Conservation (phyloP, 768 basidiomycete genomes). For the Strobilomyces dryophilus region DNA sequence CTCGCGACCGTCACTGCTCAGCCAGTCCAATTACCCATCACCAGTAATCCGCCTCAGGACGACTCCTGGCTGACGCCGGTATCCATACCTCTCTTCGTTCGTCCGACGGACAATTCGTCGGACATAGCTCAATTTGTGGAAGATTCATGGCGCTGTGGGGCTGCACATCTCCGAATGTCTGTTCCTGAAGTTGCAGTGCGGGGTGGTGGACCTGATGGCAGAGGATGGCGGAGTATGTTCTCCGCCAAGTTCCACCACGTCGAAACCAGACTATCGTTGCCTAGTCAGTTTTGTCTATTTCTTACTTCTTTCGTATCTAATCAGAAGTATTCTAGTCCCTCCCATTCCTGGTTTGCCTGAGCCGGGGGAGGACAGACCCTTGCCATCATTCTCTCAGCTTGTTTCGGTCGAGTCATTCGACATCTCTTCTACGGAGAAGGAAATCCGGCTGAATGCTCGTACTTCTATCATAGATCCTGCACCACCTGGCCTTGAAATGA, state of each 20-base stretch:
- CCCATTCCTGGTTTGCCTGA: slow-evolving; percentile 60
- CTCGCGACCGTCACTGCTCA: slow-evolving; percentile 47
- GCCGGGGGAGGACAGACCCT: slow-evolving; percentile 46
- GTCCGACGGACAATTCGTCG: slow-evolving; percentile 50
- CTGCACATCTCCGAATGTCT: slow-evolving; percentile 40
- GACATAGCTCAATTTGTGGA: slow-evolving; percentile 47
- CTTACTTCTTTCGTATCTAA: neutral
- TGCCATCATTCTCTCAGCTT: slow-evolving; percentile 56
- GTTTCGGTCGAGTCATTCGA: slow-evolving; percentile 57
- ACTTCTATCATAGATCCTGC: slow-evolving; percentile 59
- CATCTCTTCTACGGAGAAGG: slow-evolving; percentile 33
- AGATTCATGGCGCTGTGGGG: slow-evolving; percentile 55
- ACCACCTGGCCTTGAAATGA: slow-evolving; percentile 45
- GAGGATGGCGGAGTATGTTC: slow-evolving; percentile 45
- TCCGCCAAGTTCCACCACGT: slow-evolving; percentile 42
- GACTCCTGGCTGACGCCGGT: slow-evolving; percentile 56
- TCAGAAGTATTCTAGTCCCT: slow-evolving; percentile 45
- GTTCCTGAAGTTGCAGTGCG: slow-evolving; percentile 42
- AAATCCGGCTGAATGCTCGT: slow-evolving; percentile 43
- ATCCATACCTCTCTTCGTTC: slow-evolving; percentile 46
- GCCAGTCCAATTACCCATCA: slow-evolving; percentile 54
- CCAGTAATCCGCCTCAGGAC: slow-evolving; percentile 33
- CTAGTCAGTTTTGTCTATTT: slow-evolving; percentile 40
- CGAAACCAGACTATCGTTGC: slow-evolving; percentile 42
- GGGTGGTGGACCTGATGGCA: slow-evolving; percentile 44